Evolutionary conservation across 1,284 basidiomycete genomes (phyloP), one percentile per base, ranked within the genome.

Genomic region (Rhodotorula sp.): DNA sequence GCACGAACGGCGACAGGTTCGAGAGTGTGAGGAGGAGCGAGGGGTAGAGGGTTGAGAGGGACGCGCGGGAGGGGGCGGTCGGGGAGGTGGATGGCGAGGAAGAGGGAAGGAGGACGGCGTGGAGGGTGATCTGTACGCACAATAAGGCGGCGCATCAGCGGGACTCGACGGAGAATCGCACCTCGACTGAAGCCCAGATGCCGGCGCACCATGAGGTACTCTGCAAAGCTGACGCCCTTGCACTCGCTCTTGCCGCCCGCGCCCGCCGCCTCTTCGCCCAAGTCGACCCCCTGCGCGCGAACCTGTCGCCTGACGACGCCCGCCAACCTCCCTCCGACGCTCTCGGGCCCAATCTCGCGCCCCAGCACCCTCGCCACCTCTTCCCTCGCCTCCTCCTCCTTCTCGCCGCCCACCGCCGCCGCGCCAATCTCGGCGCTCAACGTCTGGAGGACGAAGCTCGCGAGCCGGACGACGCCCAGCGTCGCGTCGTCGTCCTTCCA

Each of bases 381-480:
- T 19, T 55, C 62, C 16, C 27, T 19, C 34, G 25, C 42, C 27
- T 16, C 48, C 4, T 23, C 25, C 4, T n/a, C 2, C n/a, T n/a
- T 7, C 27, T 34, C 13, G 25, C 13, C 48, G 25, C 7, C 3
- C 19, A n/a, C 21, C 48, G 23, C 56, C 42, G 41, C 56, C 3
- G 1, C 12, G 7, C 17, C 61, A 1, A 55, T n/a, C 62, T 63
- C 53, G 27, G 62, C 62, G 12, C 93, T 94, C 25, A 98, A 82
- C 8, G 92, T 90, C 80, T 99, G 96, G 8, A 98, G 84, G 70
- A 97, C 90, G 81, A 97, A 97, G 4, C 92, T 92, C 46, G 96
- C 84, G 7, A 92, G 88, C 59, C 95, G 87, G 77, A 94, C 92
- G 42, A 97, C 83, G 0, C 93, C 95, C 77, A 97, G 91, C 83